Percentiles rank a stretch among this genome's conserved stretches.
Conservation (phyloP, 345 rosid genomes). For the Bretschneidera sinensis region DNA sequence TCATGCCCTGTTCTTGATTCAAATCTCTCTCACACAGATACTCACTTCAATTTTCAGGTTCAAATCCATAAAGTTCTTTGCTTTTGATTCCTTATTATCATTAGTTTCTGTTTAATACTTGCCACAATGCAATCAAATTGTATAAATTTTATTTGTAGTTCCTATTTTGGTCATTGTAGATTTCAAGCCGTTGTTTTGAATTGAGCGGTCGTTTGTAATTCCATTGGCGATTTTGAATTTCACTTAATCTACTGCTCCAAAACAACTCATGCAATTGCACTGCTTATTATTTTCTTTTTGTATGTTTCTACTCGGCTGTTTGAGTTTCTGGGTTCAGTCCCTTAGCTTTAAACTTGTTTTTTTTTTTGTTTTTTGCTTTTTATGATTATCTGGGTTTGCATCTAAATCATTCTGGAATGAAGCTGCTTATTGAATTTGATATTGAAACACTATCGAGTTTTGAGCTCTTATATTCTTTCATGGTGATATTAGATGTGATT, state of each 20-base stretch:
- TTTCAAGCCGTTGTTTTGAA: background rate
- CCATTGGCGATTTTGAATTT: background rate
- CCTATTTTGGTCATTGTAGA: background rate
- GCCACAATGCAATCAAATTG: conserved; percentile 3
- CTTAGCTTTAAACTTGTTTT: background rate
- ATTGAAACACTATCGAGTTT: background rate
- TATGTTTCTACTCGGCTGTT: background rate
- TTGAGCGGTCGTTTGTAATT: background rate
- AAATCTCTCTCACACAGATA: background rate
- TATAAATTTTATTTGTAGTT: background rate
- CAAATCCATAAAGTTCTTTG: background rate
- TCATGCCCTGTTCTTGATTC: conserved; percentile 6
- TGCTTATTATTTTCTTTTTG: no score
- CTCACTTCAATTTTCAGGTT: conserved; percentile 15
- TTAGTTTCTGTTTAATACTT: background rate
- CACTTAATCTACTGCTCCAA: background rate
- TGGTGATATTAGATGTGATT: background rate
- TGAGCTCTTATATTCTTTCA: conserved; percentile 3
- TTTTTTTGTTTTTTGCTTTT: no score
- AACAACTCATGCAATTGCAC: no score
- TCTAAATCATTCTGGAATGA: background rate
- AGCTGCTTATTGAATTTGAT: conserved; percentile 6
- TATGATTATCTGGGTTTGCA: background rate
- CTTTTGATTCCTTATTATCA: background rate
- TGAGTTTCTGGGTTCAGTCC: background rate